These are phyloP conservation scores for Leishmania aethiopica DNA, from an alignment of 208 protist species.

Conservation along the genomic window DNA sequence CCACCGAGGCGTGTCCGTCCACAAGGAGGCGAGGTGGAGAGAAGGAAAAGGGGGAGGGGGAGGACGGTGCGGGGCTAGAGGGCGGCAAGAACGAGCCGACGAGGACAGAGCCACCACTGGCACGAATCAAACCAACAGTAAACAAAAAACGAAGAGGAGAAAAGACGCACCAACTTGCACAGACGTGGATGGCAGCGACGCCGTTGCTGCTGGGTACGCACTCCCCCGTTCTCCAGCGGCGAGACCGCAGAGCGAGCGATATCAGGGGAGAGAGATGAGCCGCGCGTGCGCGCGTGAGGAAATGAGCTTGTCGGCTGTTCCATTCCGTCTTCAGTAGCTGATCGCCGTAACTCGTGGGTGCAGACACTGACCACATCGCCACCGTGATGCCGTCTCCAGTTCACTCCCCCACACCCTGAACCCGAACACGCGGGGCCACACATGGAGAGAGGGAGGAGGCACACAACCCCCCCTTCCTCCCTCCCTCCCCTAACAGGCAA, in stretches of 20 bases:
- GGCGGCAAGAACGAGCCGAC: too few relatives aligned
- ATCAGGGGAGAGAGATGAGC: background rate
- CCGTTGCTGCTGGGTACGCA: background rate
- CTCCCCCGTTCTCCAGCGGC: background rate
- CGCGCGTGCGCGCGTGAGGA: background rate
- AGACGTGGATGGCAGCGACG: background rate
- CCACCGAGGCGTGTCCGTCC: background rate
- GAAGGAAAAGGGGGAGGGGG: background rate
- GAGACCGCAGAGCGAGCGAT: background rate
- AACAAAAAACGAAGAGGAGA: background rate
- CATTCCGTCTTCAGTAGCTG: background rate
- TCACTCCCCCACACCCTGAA: background rate
- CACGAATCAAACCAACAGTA: background rate
- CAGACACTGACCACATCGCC: background rate
- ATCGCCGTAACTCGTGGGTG: background rate
- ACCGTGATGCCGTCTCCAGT: background rate
- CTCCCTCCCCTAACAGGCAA: background rate
- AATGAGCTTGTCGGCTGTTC: background rate
- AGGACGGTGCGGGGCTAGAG: background rate
- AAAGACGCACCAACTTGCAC: background rate
- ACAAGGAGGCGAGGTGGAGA: background rate
- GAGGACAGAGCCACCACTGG: background rate
- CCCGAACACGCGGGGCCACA: background rate
- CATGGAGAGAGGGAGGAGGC: background rate
- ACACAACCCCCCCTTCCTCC: background rate